Base-by-base conservation (phyloP, 2,329 filamentous ascomycete genomes). In the Teratosphaeria destructans region DNA sequence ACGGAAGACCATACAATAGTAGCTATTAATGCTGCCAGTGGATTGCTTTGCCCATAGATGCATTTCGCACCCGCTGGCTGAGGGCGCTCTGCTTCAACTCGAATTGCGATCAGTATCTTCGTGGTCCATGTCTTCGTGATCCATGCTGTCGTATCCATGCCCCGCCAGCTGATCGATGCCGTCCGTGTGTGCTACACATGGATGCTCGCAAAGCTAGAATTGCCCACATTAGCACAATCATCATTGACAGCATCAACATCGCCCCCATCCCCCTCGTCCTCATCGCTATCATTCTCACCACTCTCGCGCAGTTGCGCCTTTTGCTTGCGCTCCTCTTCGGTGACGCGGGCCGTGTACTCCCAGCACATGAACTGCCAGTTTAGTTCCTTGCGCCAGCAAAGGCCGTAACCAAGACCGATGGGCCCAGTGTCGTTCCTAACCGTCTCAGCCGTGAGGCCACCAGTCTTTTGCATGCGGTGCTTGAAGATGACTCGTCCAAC, bases 401-500 rank as follows among this genome's bases (percentile, higher is more conserved):
- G 73, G 19, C 84, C 84, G 65, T 86, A 85, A 57, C 76, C 79
- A 61, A 78, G 71, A 52, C 72, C 70, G 59, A 69, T 67, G 49
- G 67, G 68, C 57, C 69, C 68, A 57, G 68, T 66, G 63, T 70
- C 67, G 64, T 72, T 71, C 53, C 70, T 71, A 72, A 61, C 62
- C 52, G 74, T 72, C 65, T 95, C 90, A 26, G 90, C 87, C 68
- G 87, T 88, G 76, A 96, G 79, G 52, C 90, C 92, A 56, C 93
- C 93, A 12, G 89, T 95, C 63, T 84, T 77, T 54, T 83, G 82
- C 88, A 95, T 94, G 59, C 89, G 83, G 63, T 85, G 81, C 63
- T 84, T 85, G 74, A 96, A 95, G 47, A 95, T 82, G 57, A 92
- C 88, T 57, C 88, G 86, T 53, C 89, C 86, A 81, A 99, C 96